phyloP scores from a whole-genome alignment of 2,329 filamentous ascomycete genomes.

The Ophiostoma triangulosporum region DNA sequence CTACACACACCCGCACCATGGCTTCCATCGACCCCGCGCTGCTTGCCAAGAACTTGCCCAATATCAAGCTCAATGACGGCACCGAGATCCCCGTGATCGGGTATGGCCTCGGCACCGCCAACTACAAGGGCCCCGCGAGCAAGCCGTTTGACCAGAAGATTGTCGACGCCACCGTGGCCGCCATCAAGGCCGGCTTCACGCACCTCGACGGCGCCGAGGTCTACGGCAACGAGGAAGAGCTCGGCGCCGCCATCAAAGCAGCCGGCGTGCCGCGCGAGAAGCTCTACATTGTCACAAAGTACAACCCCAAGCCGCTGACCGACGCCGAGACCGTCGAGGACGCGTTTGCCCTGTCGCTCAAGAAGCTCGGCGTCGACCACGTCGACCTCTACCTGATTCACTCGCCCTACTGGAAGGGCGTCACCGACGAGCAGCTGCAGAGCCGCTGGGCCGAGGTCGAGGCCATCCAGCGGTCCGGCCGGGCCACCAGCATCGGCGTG shows the following conservation, averaged over 20 bases:
- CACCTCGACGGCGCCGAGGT: constrained; percentile 65
- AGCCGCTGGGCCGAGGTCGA: constrained; percentile 46
- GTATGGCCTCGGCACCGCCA: constrained; percentile 60
- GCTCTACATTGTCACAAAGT: constrained; percentile 56
- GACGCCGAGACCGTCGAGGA: constrained; percentile 26
- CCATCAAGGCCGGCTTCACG: constrained; percentile 55
- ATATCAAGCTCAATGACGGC: constrained; percentile 60
- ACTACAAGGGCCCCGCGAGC: constrained; percentile 37
- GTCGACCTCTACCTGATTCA: constrained; percentile 60
- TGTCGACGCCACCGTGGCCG: constrained; percentile 38
- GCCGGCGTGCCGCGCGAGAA: constrained; percentile 49
- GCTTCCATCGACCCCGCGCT: constrained; percentile 2
- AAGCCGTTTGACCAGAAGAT: constrained; percentile 41
- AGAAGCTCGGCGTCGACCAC: constrained; percentile 54
- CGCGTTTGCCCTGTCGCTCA: constrained; percentile 45
- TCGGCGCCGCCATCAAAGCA: constrained; percentile 57
- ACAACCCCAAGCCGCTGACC: constrained; percentile 22
- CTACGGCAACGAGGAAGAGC: constrained; percentile 54
- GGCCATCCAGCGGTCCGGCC: constrained; percentile 52
- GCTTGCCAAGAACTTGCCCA: constrained; percentile 29
- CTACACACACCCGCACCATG: constrained; percentile 2
- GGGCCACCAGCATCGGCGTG: constrained; percentile 58
- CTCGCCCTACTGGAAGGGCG: constrained; percentile 38
- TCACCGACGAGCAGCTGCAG: constrained; percentile 39
- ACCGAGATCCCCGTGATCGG: constrained; percentile 59